Evolutionary conservation across 2,329 filamentous ascomycete species (phyloP).

Genomic region (Zalaria sp.): DNA sequence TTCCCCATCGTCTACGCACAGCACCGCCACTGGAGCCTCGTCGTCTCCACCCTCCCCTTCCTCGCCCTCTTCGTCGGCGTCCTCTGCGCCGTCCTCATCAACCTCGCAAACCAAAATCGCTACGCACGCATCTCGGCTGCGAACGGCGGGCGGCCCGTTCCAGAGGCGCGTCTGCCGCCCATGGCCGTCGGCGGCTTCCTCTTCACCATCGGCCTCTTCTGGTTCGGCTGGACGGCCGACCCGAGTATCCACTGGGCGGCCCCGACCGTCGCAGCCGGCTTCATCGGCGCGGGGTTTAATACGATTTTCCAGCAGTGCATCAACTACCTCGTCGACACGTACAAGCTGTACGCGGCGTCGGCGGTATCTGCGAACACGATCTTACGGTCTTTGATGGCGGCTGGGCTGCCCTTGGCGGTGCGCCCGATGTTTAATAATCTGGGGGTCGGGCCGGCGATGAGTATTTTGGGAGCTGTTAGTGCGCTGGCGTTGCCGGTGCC

Average conservation of each 20-base stretch:
- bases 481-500: conserved; percentile 27
- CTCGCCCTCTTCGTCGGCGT: conserved; percentile 32
- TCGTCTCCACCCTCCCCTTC: conserved; percentile 32
- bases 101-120: conserved; percentile 25
- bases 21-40: conserved; percentile 26
- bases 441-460: conserved; percentile 27
- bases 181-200: conserved; percentile 30
- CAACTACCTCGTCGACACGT: conserved; percentile 31
- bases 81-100: conserved; percentile 23
- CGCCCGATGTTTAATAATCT: conserved; percentile 26
- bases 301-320: conserved; percentile 34
- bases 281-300: conserved; percentile 33
- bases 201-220: conserved; percentile 29
- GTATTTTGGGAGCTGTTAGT: conserved; percentile 27
- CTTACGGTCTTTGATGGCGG: conserved; percentile 27
- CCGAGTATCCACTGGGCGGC: conserved; percentile 25
- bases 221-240: conserved; percentile 29
- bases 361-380: conserved; percentile 37
- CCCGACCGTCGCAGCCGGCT: conserved; percentile 24
- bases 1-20: conserved; percentile 34
- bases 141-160: conserved; percentile 19
- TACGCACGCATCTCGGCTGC: conserved; percentile 24
- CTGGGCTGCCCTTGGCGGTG: conserved; percentile 22
- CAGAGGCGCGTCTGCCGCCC: conserved; percentile 26
- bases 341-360: conserved; percentile 30